Evolutionary conservation across 495 filamentous ascomycete species (phyloP).

Genomic region (Lophiostoma macrostomum): DNA sequence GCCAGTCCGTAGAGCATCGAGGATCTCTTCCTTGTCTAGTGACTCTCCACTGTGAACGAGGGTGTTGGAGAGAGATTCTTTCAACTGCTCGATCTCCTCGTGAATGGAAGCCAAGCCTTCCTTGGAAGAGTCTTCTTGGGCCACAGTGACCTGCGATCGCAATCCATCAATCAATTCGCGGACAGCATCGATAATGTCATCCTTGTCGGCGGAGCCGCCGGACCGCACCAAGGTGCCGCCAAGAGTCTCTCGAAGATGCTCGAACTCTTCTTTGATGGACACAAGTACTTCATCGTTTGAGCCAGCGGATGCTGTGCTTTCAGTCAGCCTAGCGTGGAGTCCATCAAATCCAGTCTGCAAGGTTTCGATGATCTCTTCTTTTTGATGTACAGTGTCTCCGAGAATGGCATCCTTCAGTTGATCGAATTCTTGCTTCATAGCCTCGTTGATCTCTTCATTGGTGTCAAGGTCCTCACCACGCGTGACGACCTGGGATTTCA

Average conservation of each 20-base stretch:
- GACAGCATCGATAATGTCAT: conserved; percentile 55
- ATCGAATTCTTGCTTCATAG: conserved; percentile 59
- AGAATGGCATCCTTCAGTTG: conserved; percentile 44
- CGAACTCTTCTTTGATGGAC: conserved; percentile 49
- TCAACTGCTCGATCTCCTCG: conserved; percentile 39
- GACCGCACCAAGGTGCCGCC: conserved; percentile 61
- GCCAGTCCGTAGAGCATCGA: conserved; percentile 33
- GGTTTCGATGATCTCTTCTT: conserved; percentile 41
- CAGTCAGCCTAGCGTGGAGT: conserved; percentile 35
- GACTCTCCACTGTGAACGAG: conserved; percentile 35
- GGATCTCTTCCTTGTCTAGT: conserved; percentile 55
- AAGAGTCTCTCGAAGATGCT: conserved; percentile 67
- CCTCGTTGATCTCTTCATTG: conserved; percentile 44
- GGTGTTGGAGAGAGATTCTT: conserved; percentile 33
- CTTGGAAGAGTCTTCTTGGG: conserved; percentile 35
- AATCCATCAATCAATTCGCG: conserved; percentile 39
- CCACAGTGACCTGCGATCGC: conserved; percentile 33
- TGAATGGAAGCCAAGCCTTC: conserved; percentile 36
- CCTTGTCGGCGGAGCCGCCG: conserved; percentile 51
- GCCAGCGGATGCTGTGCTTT: conserved; percentile 5
- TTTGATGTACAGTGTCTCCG: conserved; percentile 35
- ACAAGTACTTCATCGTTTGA: conserved; percentile 28
- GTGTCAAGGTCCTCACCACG: conserved; percentile 34
- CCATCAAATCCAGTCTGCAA: conserved; percentile 39
- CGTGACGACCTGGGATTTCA: conserved; percentile 35